These are phyloP conservation scores for Sphagnum contortum DNA, from an alignment of 225 moss, liverwort and hornwort species.

Conservation along the genomic window DNA sequence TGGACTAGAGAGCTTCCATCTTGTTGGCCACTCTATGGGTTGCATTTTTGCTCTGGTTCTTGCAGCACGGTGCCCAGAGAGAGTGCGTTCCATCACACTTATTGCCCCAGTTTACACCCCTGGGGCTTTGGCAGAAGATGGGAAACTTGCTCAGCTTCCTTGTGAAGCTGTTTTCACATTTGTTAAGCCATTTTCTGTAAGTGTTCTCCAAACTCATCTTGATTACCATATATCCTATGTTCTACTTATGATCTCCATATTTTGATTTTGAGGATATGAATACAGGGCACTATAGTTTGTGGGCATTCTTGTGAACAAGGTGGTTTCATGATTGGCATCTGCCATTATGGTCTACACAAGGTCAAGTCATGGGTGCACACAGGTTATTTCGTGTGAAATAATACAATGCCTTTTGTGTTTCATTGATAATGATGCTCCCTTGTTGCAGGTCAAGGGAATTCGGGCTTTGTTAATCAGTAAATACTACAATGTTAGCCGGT, in stretches of 20 bases:
- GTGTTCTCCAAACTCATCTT: background rate
- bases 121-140: conserved; percentile 33
- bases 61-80: conserved; percentile 44
- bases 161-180: conserved; percentile 38
- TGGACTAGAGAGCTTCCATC: conserved; percentile 42
- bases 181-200: conserved; percentile 51
- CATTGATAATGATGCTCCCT: background rate
- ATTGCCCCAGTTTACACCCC: conserved; percentile 63
- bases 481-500: conserved; percentile 64
- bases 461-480: conserved; percentile 50
- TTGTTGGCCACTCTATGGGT: conserved; percentile 69
- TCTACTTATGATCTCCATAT: too few species aligned
- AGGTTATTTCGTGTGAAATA: background rate
- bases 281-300: too few species aligned
- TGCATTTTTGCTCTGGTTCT: conserved; percentile 52
- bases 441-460: conserved; percentile 43
- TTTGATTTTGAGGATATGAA: too few species aligned
- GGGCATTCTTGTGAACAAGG: too few species aligned
- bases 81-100: conserved; percentile 54
- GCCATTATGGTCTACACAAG: too few species aligned
- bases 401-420: background rate
- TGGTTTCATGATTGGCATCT: too few species aligned
- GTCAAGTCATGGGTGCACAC: too few species aligned
- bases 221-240: background rate
- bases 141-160: conserved; percentile 21